Base-by-base conservation (phyloP, 2,329 filamentous ascomycete species). In the Ophiostoma populinum region DNA sequence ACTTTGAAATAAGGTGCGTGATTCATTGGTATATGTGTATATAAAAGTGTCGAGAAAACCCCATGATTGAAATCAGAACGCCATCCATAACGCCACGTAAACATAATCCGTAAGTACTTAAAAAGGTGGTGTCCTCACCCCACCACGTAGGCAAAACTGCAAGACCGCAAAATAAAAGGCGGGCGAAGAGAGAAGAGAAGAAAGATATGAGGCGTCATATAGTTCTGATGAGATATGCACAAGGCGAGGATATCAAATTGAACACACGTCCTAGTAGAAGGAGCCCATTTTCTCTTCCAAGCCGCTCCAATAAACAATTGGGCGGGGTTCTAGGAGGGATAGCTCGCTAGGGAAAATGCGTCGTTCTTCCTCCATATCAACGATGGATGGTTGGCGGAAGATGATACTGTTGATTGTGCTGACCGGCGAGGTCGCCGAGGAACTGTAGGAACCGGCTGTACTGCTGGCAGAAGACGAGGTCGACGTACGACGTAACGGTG, bases 241-340 rank as follows among this genome's bases (percentile, higher is more conserved):
- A n/a, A n/a, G n/a, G n/a, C n/a, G 28, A 20, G 12, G 3, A 20
- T 6, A 21, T 17, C 9, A 7, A 10, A 9, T 32, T n/a, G n/a
- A n/a, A n/a, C n/a, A n/a, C n/a, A n/a, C n/a, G n/a, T n/a, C n/a
- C n/a, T n/a, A n/a, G n/a, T 36, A 45, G 6, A 43, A 35, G 2
- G 61, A 53, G 15, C 57, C 55, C 49, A 74, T 70, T 35, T 68
- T 60, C 55, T 74, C 70, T 52, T 75, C 70, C 32, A 75, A 51
- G 25, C 71, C 67, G 43, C 65, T 67, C 63, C 70, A 75, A 54
- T 72, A 74, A 35, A 73, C 67, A 24, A 73, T 59, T 9, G 71
- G 71, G 28, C 71, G 55, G 2, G 71, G 71, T 52, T 76, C 71
- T 18, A 76, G 59, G 13, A 76, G 56, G 44, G 57, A 59, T 7